These are phyloP conservation scores for Thielaviopsis ethacetica DNA, from an alignment of 2,329 filamentous ascomycete genomes.

Conservation along the genomic window DNA sequence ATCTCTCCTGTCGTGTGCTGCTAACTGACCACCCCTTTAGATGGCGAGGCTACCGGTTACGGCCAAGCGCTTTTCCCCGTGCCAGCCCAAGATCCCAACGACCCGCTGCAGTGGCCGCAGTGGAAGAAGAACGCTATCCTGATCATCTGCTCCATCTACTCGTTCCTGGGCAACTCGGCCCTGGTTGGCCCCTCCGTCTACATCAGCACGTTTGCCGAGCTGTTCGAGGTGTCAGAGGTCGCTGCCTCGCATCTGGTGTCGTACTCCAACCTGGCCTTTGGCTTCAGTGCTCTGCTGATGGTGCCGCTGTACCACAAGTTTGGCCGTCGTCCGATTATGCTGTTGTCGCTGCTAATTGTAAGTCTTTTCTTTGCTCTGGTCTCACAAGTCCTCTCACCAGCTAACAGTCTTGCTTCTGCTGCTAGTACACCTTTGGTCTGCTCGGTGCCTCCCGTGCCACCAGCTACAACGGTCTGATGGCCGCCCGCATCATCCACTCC, in stretches of 20 bases:
- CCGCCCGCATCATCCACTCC: constrained; percentile 22
- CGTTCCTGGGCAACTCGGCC: constrained; percentile 18
- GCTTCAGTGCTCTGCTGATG: constrained; percentile 36
- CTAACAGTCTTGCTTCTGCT: not conserved
- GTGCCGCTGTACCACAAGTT: constrained; percentile 39
- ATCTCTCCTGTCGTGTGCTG: not conserved
- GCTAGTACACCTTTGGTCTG: constrained; percentile 24
- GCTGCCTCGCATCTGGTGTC: constrained; percentile 39
- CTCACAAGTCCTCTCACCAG: not conserved
- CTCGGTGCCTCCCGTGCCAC: constrained; percentile 23
- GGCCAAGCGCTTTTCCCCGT: constrained; percentile 46
- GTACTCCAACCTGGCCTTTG: constrained; percentile 44
- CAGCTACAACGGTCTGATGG: constrained; percentile 23
- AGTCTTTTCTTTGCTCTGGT: constrained; percentile 4
- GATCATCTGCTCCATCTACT: constrained; percentile 20
- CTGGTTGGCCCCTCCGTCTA: constrained; percentile 42
- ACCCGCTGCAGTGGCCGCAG: constrained; percentile 40
- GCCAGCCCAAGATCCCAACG: constrained; percentile 43
- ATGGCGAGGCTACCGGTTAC: constrained; percentile 42
- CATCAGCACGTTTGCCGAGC: constrained; percentile 34
- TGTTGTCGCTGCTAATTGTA: constrained; percentile 23
- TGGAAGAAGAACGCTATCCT: constrained; percentile 41
- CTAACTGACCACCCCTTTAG: constrained; percentile 16
- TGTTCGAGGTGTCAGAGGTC: constrained; percentile 33
- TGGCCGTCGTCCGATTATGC: constrained; percentile 27